Conservation (phyloP, 2,329 filamentous ascomycete genomes). For the Arthrobotrys sphaeroides region DNA sequence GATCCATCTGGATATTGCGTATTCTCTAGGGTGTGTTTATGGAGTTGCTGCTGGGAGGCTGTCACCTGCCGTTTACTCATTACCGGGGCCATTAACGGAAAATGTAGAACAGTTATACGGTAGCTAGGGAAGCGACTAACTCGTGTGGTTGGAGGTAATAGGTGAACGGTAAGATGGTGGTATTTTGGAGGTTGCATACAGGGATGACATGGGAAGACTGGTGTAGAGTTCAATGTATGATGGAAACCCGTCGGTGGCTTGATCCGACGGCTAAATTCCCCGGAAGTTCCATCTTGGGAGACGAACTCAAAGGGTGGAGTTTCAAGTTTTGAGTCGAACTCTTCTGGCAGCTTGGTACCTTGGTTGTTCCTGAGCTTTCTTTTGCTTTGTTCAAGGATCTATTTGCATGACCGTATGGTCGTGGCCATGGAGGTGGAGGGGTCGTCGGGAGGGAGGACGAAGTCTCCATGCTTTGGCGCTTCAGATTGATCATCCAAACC, state of each 20-base stretch:
- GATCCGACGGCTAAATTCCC: conserved; percentile 53
- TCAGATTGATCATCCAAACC: not conserved
- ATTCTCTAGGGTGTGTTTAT: no score
- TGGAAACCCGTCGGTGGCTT: conserved; percentile 40
- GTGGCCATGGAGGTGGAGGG: not conserved
- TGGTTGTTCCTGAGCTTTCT: not conserved
- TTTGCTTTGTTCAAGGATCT: no score
- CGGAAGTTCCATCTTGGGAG: conserved; percentile 48
- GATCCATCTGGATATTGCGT: no score
- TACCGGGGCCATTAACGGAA: no score
- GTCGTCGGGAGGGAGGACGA: not conserved
- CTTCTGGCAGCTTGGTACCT: not conserved
- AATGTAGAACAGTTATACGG: no score
- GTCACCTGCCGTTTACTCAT: not conserved
- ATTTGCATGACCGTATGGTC: not conserved
- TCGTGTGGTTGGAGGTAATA: not conserved
- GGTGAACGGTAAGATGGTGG: not conserved
- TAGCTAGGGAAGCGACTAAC: no score
- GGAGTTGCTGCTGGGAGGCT: not conserved
- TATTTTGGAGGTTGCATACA: not conserved
- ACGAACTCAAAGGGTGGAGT: conserved; percentile 35
- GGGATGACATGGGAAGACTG: not conserved
- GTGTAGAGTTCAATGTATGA: not conserved
- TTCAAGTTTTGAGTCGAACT: conserved; percentile 14
- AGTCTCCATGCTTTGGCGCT: not conserved